Percentiles rank a stretch among this genome's conserved stretches.
Conservation (phyloP, 768 basidiomycete species). For the Kwoniella sp. region DNA sequence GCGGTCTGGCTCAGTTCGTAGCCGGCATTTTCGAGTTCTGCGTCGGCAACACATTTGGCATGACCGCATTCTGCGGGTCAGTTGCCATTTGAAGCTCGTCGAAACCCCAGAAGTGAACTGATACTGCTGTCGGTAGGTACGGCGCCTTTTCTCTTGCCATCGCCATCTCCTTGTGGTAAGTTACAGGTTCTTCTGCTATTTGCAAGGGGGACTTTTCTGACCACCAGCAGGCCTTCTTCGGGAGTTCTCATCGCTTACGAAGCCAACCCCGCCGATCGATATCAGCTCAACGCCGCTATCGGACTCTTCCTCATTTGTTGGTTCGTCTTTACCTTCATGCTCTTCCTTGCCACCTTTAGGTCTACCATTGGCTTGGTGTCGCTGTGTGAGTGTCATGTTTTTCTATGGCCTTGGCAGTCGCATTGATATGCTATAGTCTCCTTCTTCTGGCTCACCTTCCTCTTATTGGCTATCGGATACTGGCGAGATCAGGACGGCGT, state of each 20-base stretch:
- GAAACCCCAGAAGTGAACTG: background rate
- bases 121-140: background rate
- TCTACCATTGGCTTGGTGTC: constrained; percentile 2
- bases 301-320: constrained; percentile 11
- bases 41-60: constrained; percentile 13
- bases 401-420: background rate
- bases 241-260: constrained; percentile 6
- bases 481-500: constrained; percentile 4
- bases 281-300: constrained; percentile 8
- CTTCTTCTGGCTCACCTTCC: constrained; percentile 14
- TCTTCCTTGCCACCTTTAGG: constrained; percentile 9
- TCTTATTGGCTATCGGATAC: constrained; percentile 5
- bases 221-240: constrained; percentile 4
- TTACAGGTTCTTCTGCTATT: background rate
- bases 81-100: background rate
- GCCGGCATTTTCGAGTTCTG: constrained; percentile 16
- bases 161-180: constrained; percentile 11
- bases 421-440: background rate
- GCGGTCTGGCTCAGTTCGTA: constrained; percentile 12
- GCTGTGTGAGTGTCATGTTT: background rate
- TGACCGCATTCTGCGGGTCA: constrained; percentile 16
- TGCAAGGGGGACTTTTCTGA: background rate
- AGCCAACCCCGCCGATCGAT: constrained; percentile 2
- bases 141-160: constrained; percentile 9
- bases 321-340: constrained; percentile 13